Conservation (phyloP, 2,329 filamentous ascomycete species). For the Pseudofabraea citricarpa region DNA sequence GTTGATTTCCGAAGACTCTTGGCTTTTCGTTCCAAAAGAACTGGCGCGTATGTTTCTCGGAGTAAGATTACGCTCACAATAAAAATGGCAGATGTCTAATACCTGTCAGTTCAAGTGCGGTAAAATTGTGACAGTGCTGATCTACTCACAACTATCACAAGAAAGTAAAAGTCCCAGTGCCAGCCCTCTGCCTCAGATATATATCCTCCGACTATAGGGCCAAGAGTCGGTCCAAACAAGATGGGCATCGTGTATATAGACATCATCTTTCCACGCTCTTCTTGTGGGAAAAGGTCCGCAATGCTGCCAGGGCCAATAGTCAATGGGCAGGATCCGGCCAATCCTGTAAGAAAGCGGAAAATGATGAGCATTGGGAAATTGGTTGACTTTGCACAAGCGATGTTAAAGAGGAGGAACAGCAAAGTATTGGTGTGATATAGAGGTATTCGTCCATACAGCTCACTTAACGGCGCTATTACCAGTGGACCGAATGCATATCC, state of each 20-base stretch:
- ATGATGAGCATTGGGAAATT: conserved; percentile 35
- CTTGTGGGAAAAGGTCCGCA: conserved; percentile 43
- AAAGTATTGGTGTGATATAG: conserved; percentile 38
- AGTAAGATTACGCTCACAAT: conserved; percentile 36
- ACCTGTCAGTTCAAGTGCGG: not conserved
- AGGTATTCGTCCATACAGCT: conserved; percentile 45
- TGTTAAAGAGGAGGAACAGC: conserved; percentile 49
- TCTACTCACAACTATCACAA: conserved; percentile 26
- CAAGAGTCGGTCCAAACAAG: conserved; percentile 26
- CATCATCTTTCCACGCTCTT: conserved; percentile 45
- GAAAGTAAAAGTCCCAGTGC: conserved; percentile 32
- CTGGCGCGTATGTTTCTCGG: conserved; percentile 33
- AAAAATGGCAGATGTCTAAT: conserved; percentile 33
- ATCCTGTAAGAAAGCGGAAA: conserved; percentile 45
- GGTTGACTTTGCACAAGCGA: conserved; percentile 57
- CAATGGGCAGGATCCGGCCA: conserved; percentile 46
- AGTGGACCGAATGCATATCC: conserved; percentile 58
- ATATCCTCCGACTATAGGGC: conserved; percentile 28
- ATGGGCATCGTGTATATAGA: conserved; percentile 28
- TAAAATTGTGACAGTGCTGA: conserved; percentile 24
- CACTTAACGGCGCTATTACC: conserved; percentile 52
- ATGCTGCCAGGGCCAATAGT: conserved; percentile 50
- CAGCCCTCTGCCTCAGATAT: conserved; percentile 26
- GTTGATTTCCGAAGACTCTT: conserved; percentile 27
- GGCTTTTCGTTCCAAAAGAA: conserved; percentile 30